phyloP scores from a whole-genome alignment of 345 rosid species.

The Kernera saxatilis region DNA sequence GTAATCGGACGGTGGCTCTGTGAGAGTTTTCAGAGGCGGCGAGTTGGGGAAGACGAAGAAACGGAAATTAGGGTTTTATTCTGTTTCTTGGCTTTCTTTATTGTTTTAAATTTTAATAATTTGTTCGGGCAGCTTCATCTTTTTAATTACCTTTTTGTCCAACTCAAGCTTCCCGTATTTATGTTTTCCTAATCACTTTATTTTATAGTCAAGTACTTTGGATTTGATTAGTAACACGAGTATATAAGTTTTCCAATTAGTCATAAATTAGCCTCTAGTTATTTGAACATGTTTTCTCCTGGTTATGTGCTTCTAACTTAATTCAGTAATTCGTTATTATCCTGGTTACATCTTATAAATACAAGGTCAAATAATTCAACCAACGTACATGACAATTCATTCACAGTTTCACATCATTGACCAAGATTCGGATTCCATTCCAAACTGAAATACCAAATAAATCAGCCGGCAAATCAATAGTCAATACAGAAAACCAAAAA shows the following conservation, averaged over 20 bases:
- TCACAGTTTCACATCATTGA: slow-evolving; percentile 1
- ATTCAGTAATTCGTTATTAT: not conserved
- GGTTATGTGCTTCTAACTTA: too few species aligned
- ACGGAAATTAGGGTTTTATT: slow-evolving; percentile 19
- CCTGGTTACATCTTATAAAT: not conserved
- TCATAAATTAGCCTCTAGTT: too few species aligned
- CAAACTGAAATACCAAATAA: not conserved
- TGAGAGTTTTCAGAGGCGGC: slow-evolving; percentile 19
- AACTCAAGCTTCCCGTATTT: not conserved
- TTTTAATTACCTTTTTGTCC: slow-evolving; percentile 10
- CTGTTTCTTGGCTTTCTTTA: not conserved
- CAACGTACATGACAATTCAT: not conserved
- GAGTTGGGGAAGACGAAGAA: not conserved
- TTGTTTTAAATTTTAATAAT: not conserved
- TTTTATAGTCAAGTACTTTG: too few species aligned
- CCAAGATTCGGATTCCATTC: slow-evolving; percentile 15
- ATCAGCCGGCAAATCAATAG: not conserved
- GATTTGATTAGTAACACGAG: too few species aligned
- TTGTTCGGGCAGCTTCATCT: not conserved
- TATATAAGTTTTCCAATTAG: too few species aligned
- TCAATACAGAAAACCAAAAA: not conserved
- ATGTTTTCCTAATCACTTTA: not conserved
- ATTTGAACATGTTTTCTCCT: too few species aligned
- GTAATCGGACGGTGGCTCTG: slow-evolving; percentile 5
- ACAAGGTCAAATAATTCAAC: not conserved